Evolutionary conservation across 148 eudicot species (phyloP).

Genomic region (Suaeda aralocaspica): DNA sequence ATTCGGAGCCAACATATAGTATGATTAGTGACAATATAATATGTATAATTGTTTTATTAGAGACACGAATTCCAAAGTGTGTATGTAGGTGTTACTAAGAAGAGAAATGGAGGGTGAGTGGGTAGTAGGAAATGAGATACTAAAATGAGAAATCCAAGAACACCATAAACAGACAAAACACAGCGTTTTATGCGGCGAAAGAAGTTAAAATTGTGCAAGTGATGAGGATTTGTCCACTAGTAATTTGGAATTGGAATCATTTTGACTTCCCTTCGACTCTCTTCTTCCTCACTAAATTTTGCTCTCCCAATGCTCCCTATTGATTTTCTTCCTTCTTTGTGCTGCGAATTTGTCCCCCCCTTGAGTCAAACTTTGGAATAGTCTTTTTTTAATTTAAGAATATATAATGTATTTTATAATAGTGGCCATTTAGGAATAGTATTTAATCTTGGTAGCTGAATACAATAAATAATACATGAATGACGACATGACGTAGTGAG

Average conservation of each 20-base stretch:
- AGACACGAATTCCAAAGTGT: neutral
- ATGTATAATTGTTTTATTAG: neutral
- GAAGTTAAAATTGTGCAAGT: constrained; percentile 24
- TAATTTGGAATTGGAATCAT: constrained; percentile 53
- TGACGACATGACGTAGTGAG: too few relatives aligned
- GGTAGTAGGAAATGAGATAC: too few relatives aligned
- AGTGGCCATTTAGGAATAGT: too few relatives aligned
- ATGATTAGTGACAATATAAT: neutral
- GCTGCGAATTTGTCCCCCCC: neutral
- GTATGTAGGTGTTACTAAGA: neutral
- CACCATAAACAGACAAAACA: constrained; percentile 24
- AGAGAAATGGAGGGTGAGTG: neutral
- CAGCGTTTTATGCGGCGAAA: constrained; percentile 36
- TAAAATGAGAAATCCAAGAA: neutral
- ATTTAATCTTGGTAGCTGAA: too few relatives aligned
- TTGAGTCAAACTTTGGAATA: constrained; percentile 16
- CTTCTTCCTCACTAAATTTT: constrained; percentile 1
- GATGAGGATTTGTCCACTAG: constrained; percentile 28
- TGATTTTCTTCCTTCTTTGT: constrained; percentile 4
- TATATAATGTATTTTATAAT: too few relatives aligned
- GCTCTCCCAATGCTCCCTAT: constrained; percentile 7
- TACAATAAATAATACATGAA: too few relatives aligned
- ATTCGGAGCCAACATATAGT: too few relatives aligned
- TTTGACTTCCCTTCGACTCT: constrained; percentile 16
- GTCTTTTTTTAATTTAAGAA: too few relatives aligned